Evolutionary conservation across 1,284 basidiomycete species (phyloP).

Genomic region (Polyporus tsugae): DNA sequence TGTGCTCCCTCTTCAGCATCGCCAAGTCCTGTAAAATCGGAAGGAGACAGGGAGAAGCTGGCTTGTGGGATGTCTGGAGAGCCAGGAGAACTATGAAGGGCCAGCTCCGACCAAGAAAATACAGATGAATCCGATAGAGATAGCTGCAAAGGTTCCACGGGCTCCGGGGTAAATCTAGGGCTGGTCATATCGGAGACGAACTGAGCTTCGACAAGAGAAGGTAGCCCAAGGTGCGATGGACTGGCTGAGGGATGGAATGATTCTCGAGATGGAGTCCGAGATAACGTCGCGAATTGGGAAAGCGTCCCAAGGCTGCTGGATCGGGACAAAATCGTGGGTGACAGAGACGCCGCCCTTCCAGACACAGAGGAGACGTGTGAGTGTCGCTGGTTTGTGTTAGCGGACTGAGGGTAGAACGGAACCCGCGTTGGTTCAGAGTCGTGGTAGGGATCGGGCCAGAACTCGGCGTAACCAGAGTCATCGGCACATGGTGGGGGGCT

Average conservation of each 20-base stretch:
- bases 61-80: constrained; percentile 27
- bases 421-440: constrained; percentile 22
- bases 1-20: background rate
- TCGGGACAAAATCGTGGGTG: background rate
- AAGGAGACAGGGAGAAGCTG: constrained; percentile 23
- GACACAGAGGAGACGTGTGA: too few species aligned
- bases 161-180: background rate
- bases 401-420: constrained; percentile 25
- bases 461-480: constrained; percentile 33
- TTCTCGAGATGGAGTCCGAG: background rate
- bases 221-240: constrained; percentile 14
- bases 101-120: constrained; percentile 10
- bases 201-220: background rate
- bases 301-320: background rate
- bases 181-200: constrained; percentile 22
- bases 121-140: constrained; percentile 18
- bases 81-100: background rate
- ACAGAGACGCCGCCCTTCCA: background rate
- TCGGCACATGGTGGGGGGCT: constrained; percentile 21
- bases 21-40: background rate
- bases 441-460: background rate
- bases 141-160: background rate
- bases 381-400: background rate
- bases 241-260: background rate
- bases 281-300: background rate